These are phyloP conservation scores for Pholiota adiposa DNA, from an alignment of 1,284 basidiomycete species.

Conservation along the genomic window DNA sequence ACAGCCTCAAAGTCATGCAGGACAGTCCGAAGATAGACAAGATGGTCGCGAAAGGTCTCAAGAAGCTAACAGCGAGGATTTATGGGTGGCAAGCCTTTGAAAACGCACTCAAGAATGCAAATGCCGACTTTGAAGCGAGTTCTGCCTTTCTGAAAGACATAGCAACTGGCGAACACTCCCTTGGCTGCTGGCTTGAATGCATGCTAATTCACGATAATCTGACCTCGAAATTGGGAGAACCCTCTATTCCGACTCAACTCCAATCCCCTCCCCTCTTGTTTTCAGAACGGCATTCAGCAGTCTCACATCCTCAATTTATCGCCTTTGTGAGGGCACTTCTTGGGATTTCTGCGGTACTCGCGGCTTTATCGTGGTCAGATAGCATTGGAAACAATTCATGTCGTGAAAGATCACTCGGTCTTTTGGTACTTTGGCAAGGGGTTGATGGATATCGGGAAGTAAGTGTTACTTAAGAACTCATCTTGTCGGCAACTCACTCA, in stretches of 20 bases:
- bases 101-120: constrained; percentile 57
- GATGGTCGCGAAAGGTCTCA: constrained; percentile 46
- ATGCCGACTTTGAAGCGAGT: constrained; percentile 52
- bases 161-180: constrained; percentile 62
- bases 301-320: constrained; percentile 59
- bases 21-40: constrained; percentile 41
- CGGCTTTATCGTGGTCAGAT: constrained; percentile 80
- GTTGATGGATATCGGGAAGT: constrained; percentile 69
- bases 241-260: constrained; percentile 39
- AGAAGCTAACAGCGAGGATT: constrained; percentile 52
- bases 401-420: constrained; percentile 62
- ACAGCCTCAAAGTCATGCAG: constrained; percentile 45
- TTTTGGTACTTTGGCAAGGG: constrained; percentile 73
- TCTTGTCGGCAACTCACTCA: neutral
- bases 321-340: constrained; percentile 65
- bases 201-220: constrained; percentile 63
- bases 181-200: constrained; percentile 72
- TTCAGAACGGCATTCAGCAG: constrained; percentile 25
- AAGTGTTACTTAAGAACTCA: constrained; percentile 17
- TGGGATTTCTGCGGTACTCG: constrained; percentile 69
- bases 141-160: constrained; percentile 59
- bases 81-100: constrained; percentile 64
- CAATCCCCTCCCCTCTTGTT: constrained; percentile 42
- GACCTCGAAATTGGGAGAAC: constrained; percentile 47
- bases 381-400: constrained; percentile 68